Conservation (phyloP, 805 yeast genomes). For the Yamadazyma sp. region DNA sequence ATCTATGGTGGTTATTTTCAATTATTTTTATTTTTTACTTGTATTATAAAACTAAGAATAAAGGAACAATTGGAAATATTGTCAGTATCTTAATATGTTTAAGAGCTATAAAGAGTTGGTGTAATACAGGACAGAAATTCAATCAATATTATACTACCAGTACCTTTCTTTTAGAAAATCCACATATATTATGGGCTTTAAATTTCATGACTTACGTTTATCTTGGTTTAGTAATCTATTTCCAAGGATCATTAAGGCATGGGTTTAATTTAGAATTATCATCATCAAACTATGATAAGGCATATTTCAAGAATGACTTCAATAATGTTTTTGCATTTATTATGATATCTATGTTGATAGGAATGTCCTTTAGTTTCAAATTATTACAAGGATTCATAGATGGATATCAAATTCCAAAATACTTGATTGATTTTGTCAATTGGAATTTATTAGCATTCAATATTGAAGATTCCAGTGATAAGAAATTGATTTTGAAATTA, state of each 20-base stretch:
- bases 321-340: slow-evolving; percentile 33
- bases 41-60: slow-evolving; percentile 4
- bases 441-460: slow-evolving; percentile 31
- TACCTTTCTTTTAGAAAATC: slow-evolving; percentile 33
- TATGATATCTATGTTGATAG: slow-evolving; percentile 42
- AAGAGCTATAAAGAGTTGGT: slow-evolving; percentile 77
- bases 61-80: slow-evolving; percentile 6
- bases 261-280: slow-evolving; percentile 11
- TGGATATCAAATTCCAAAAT: slow-evolving; percentile 51
- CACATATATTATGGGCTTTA: slow-evolving; percentile 46
- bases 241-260: slow-evolving; percentile 23
- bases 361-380: slow-evolving; percentile 53
- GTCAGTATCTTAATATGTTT: slow-evolving; percentile 29
- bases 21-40: slow-evolving; percentile 14
- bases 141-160: slow-evolving; percentile 40
- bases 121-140: slow-evolving; percentile 84
- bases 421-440: slow-evolving; percentile 22
- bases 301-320: slow-evolving; percentile 16
- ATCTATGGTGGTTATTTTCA: slow-evolving; percentile 77
- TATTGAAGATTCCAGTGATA: slow-evolving; percentile 10
- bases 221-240: slow-evolving; percentile 16
- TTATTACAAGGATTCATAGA: slow-evolving; percentile 49
- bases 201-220: slow-evolving; percentile 38
- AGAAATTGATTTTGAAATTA: slow-evolving; percentile 8
- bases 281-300: slow-evolving; percentile 21